These are phyloP conservation scores for Gymnopus androsaceus DNA, from an alignment of 1,284 basidiomycete species.

Conservation along the genomic window DNA sequence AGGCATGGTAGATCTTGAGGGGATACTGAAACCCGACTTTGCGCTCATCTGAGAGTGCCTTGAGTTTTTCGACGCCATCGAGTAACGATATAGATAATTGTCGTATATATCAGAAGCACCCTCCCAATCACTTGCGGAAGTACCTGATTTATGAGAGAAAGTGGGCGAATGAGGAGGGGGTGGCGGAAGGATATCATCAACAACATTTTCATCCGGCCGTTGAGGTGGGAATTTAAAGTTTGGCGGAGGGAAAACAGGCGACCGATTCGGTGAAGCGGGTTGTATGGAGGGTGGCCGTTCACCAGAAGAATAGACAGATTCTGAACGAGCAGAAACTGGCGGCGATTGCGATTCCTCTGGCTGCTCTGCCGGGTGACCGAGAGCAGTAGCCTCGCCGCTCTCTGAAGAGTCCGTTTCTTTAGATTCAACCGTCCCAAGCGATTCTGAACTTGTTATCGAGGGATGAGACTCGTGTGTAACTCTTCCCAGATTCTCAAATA, in stretches of 20 bases:
- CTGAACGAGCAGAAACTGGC: not conserved
- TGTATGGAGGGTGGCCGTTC: not conserved
- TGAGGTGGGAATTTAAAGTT: conserved; percentile 4
- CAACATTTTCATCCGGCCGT: not conserved
- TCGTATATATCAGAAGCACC: conserved; percentile 21
- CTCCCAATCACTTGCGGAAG: conserved; percentile 16
- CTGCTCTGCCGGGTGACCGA: not conserved
- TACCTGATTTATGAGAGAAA: not conserved
- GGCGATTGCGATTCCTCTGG: not conserved
- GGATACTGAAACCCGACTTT: conserved; percentile 1
- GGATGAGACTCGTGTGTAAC: not conserved
- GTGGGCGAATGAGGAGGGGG: conserved; percentile 3
- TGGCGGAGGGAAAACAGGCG: conserved; percentile 2
- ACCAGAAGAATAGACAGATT: not conserved
- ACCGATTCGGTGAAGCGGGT: not conserved
- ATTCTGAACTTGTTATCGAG: conserved; percentile 2
- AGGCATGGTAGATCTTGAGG: conserved; percentile 14
- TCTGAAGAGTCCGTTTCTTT: conserved; percentile 5
- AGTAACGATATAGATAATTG: conserved; percentile 17
- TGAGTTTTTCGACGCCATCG: conserved; percentile 9
- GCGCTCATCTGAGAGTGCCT: conserved; percentile 11
- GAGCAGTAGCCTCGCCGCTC: conserved; percentile 1
- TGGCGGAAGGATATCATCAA: not conserved
- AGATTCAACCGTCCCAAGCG: not conserved
- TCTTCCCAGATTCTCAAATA: not conserved